These are phyloP conservation scores for Danielozyma ontarioensis DNA, from an alignment of 805 yeast species.

Conservation along the genomic window DNA sequence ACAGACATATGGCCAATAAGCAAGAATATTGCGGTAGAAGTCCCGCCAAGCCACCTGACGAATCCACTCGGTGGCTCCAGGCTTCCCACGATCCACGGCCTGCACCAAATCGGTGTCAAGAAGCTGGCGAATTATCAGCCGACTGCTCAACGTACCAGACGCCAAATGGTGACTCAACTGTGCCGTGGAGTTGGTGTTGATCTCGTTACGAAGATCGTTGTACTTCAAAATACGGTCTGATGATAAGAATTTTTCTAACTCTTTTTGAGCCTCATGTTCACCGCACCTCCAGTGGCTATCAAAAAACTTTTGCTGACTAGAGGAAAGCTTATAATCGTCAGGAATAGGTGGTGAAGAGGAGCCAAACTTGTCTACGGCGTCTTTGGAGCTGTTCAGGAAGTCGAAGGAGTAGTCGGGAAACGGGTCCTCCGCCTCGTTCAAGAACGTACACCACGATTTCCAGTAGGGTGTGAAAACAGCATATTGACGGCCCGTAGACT, in stretches of 20 bases:
- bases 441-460: constrained; percentile 29
- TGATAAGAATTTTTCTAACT: constrained; percentile 14
- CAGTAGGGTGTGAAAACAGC: constrained; percentile 44
- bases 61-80: constrained; percentile 39
- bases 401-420: constrained; percentile 1
- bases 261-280: constrained; percentile 27
- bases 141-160: constrained; percentile 41
- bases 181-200: constrained; percentile 29
- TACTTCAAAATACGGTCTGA: constrained; percentile 23
- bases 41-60: constrained; percentile 59
- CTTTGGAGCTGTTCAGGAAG: not conserved
- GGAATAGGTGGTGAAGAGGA: constrained; percentile 1
- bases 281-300: constrained; percentile 25
- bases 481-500: constrained; percentile 32
- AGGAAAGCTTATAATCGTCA: constrained; percentile 2
- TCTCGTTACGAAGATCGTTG: constrained; percentile 24
- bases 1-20: constrained; percentile 46
- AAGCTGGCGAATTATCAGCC: constrained; percentile 30
- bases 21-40: constrained; percentile 45
- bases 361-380: not conserved
- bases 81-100: constrained; percentile 19
- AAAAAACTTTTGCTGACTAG: constrained; percentile 13
- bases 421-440: constrained; percentile 12
- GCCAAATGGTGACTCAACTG: constrained; percentile 43
- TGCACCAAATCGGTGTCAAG: constrained; percentile 19